Conservation (phyloP, 371 early-diverging fungal species). For the Apophysomyces variabilis region DNA sequence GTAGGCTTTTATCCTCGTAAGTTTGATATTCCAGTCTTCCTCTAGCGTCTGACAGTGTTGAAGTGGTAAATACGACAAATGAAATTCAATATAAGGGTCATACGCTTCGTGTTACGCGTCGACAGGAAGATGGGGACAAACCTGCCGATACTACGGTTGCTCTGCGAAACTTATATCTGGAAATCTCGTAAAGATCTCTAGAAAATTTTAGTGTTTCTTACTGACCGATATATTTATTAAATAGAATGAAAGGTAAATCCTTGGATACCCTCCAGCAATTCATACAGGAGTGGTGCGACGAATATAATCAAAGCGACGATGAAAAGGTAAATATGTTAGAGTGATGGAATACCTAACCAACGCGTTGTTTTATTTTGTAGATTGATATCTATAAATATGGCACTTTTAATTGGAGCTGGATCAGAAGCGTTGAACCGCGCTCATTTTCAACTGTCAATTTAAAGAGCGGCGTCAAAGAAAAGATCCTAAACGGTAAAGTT, state of each 20-base stretch:
- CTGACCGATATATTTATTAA: not conserved
- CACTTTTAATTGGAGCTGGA: conserved; percentile 14
- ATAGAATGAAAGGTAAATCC: conserved; percentile 31
- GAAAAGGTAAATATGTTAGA: conserved; percentile 3
- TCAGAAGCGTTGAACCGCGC: conserved; percentile 33
- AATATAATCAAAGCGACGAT: conserved; percentile 23
- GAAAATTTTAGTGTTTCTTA: not conserved
- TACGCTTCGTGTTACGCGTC: conserved; percentile 16
- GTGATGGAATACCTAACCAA: not conserved
- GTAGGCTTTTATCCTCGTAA: conserved; percentile 40
- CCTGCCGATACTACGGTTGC: not conserved
- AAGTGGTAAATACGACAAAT: conserved; percentile 23
- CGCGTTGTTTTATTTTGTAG: conserved; percentile 7
- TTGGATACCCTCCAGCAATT: conserved; percentile 27
- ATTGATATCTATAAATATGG: conserved; percentile 25
- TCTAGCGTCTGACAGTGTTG: not conserved
- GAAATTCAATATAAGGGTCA: conserved; percentile 35
- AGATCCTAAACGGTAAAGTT: conserved; percentile 29
- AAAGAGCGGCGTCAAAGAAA: conserved; percentile 38
- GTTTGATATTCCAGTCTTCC: not conserved
- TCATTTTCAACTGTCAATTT: conserved; percentile 33
- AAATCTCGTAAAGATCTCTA: conserved; percentile 23
- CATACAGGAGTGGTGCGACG: conserved; percentile 42
- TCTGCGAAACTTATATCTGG: conserved; percentile 17
- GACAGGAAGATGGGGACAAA: conserved; percentile 5